A percentile compares a stretch with the other conserved stretches of the same genome.
These are phyloP conservation scores for Monosporascus cannonballus DNA, from an alignment of 2,329 filamentous ascomycete species.

Conservation along the genomic window DNA sequence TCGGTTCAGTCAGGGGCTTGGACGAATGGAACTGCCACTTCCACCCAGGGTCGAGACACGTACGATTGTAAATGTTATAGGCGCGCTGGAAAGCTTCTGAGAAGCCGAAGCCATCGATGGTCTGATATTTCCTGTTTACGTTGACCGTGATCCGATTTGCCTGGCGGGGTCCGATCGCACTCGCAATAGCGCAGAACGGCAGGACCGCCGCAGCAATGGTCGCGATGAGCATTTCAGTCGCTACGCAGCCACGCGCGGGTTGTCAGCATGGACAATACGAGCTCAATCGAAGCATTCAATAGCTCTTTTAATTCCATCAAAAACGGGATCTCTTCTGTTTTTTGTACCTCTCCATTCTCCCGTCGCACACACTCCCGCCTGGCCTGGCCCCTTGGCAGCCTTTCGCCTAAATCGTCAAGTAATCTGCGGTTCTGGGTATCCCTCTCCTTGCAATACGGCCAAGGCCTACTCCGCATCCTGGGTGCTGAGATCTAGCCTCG, in stretches of 20 bases:
- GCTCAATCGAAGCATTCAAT: not conserved
- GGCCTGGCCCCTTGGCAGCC: not conserved
- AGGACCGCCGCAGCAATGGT: not conserved
- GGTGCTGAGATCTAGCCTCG: not conserved
- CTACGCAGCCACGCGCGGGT: not conserved
- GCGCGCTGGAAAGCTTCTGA: slow-evolving; percentile 36
- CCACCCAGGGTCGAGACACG: not conserved
- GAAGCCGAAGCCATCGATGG: slow-evolving; percentile 36
- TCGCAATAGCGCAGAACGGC: not conserved
- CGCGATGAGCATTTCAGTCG: not conserved
- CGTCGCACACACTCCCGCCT: not conserved
- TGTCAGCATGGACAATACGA: not conserved
- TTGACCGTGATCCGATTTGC: slow-evolving; percentile 3
- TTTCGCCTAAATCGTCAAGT: not conserved
- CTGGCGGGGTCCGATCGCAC: not conserved
- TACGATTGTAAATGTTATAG: slow-evolving; percentile 10
- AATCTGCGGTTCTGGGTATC: not conserved
- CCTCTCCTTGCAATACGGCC: not conserved
- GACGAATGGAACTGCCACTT: not conserved
- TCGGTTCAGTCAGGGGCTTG: not conserved
- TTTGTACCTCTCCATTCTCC: not conserved
- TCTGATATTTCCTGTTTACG: slow-evolving; percentile 26
- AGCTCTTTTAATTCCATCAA: not conserved
- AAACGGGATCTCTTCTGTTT: not conserved
- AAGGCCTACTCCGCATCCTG: not conserved